Evolutionary conservation across 495 filamentous ascomycete genomes (phyloP).

Genomic region (Podospora appendiculata): DNA sequence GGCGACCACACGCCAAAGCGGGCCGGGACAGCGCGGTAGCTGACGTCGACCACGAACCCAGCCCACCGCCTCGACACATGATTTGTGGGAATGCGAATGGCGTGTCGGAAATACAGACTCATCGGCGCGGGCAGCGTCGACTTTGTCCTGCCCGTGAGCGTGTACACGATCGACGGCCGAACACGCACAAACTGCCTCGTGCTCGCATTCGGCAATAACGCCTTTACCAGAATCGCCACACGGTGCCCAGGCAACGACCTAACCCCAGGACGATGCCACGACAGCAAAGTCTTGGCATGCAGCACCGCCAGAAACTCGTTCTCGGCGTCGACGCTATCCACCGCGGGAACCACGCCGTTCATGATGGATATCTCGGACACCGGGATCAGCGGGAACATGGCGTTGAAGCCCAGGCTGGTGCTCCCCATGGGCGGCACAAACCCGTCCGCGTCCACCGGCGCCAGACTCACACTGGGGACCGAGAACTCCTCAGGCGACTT

Average conservation of each 20-base stretch:
- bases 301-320: constrained; percentile 1
- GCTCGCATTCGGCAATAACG: not conserved
- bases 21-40: not conserved
- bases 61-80: constrained; percentile 1
- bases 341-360: not conserved
- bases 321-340: not conserved
- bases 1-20: not conserved
- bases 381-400: not conserved
- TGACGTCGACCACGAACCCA: not conserved
- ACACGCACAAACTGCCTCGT: not conserved
- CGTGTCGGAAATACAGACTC: not conserved
- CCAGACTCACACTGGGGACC: not conserved
- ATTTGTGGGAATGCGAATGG: not conserved
- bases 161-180: not conserved
- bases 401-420: constrained; percentile 1
- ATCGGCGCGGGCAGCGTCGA: not conserved
- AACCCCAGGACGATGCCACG: not conserved
- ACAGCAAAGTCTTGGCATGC: not conserved
- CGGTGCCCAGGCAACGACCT: too few relatives aligned
- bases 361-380: not conserved
- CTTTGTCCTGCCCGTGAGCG: not conserved
- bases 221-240: not conserved
- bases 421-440: not conserved
- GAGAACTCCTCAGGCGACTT: not conserved
- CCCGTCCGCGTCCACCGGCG: not conserved